Evolutionary conservation across 176 grass and related monocot genomes (phyloP).

Genomic region (Urochloa ruziziensis): DNA sequence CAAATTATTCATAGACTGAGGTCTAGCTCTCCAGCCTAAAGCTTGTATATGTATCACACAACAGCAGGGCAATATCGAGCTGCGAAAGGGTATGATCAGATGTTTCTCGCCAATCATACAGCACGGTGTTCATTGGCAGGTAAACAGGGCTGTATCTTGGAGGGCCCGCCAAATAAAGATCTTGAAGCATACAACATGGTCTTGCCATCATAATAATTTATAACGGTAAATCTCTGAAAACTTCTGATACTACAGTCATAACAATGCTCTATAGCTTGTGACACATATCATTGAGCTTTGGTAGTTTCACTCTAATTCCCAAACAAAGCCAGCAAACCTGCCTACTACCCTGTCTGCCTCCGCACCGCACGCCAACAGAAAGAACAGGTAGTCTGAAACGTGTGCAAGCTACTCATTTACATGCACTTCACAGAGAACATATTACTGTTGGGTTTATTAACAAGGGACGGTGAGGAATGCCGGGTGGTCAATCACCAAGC

Average conservation of each 20-base stretch:
- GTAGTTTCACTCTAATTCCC: background rate
- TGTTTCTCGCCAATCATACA: background rate
- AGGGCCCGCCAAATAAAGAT: background rate
- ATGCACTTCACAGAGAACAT: background rate
- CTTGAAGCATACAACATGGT: background rate
- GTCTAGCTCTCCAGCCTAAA: no score
- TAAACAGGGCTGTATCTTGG: background rate
- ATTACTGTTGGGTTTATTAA: background rate
- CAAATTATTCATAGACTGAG: background rate
- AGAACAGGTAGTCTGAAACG: background rate
- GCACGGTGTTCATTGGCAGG: background rate
- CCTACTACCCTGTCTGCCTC: background rate
- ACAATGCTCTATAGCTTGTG: background rate
- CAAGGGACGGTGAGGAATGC: background rate
- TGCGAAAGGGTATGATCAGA: background rate
- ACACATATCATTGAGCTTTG: background rate
- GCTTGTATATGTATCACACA: background rate
- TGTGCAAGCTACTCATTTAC: background rate
- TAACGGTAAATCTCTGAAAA: background rate
- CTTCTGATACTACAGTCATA: background rate
- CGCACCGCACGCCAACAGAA: background rate
- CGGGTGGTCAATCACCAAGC: conserved; percentile 38
- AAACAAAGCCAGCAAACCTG: background rate
- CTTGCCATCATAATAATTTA: background rate
- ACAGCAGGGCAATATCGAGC: background rate